Conservation (phyloP, 78 protist species). For the Speleostelium caveatum region DNA sequence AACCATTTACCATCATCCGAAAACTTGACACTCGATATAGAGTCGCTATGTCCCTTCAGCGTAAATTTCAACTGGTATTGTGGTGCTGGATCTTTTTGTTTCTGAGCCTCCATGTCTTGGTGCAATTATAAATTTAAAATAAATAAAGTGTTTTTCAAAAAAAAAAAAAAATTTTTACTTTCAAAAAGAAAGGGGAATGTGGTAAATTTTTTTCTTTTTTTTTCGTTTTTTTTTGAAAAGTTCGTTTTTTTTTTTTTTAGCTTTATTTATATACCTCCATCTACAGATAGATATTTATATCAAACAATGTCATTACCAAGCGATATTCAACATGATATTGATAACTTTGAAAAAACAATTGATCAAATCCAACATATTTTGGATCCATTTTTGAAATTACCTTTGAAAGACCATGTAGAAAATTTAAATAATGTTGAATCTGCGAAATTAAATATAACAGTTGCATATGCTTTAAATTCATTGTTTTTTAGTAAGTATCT, state of each 20-base stretch:
- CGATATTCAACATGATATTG: conserved; percentile 48
- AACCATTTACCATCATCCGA: conserved; percentile 91
- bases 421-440: conserved; percentile 27
- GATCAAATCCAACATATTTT: conserved; percentile 41
- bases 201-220: too few species aligned
- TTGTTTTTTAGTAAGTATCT: conserved; percentile 59
- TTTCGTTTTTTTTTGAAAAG: too few species aligned
- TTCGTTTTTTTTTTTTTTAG: too few species aligned
- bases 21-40: conserved; percentile 93
- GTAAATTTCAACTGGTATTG: conserved; percentile 44
- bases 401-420: conserved; percentile 55
- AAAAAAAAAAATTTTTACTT: too few species aligned
- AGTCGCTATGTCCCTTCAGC: conserved; percentile 87
- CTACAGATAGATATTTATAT: too few species aligned
- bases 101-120: background rate
- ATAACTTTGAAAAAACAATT: conserved; percentile 35
- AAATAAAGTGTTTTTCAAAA: too few species aligned
- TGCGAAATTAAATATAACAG: conserved; percentile 47
- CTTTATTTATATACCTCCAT: too few species aligned
- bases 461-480: conserved; percentile 70
- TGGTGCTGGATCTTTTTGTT: conserved; percentile 10
- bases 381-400: conserved; percentile 54
- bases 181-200: too few species aligned
- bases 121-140: too few species aligned
- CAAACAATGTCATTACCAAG: too few species aligned